phyloP scores from a whole-genome alignment of 164 flowering plant genomes.

The Echeveria elegans region DNA sequence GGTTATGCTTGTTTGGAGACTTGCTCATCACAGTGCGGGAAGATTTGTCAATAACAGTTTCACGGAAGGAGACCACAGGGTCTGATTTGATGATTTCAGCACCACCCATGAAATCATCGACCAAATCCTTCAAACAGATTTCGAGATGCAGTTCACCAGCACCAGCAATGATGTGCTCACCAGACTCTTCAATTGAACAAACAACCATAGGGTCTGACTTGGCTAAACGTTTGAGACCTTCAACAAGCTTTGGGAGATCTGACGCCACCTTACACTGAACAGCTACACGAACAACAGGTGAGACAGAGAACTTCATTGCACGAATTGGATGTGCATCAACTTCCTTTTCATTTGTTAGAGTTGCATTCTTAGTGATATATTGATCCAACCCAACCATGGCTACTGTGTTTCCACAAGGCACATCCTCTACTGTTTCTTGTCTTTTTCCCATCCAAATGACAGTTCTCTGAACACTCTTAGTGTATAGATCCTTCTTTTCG shows the following conservation, averaged over 20 bases:
- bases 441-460: slow-evolving; percentile 2
- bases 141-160: slow-evolving; percentile 3
- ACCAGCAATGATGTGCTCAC: slow-evolving; percentile 3
- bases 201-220: slow-evolving; percentile 40
- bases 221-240: slow-evolving; percentile 38
- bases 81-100: slow-evolving; percentile 2
- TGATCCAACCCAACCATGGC: slow-evolving; percentile 4
- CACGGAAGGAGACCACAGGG: slow-evolving; percentile 38
- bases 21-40: slow-evolving; percentile 46
- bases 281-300: slow-evolving; percentile 38
- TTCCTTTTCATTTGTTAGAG: slow-evolving; percentile 45
- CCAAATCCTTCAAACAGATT: slow-evolving; percentile 6
- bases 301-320: slow-evolving; percentile 48
- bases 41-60: slow-evolving; percentile 43
- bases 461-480: slow-evolving; percentile 13
- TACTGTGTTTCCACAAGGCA: neutral
- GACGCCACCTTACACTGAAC: slow-evolving; percentile 1
- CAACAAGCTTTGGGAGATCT: slow-evolving; percentile 29
- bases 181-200: neutral
- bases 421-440: neutral
- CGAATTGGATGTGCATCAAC: slow-evolving; percentile 36
- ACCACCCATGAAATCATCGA: slow-evolving; percentile 6
- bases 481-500: slow-evolving; percentile 43
- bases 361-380: slow-evolving; percentile 48
- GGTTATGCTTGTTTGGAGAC: slow-evolving; percentile 53